Conservation (phyloP, 257 asterid species). For the Solanum virginianum region DNA sequence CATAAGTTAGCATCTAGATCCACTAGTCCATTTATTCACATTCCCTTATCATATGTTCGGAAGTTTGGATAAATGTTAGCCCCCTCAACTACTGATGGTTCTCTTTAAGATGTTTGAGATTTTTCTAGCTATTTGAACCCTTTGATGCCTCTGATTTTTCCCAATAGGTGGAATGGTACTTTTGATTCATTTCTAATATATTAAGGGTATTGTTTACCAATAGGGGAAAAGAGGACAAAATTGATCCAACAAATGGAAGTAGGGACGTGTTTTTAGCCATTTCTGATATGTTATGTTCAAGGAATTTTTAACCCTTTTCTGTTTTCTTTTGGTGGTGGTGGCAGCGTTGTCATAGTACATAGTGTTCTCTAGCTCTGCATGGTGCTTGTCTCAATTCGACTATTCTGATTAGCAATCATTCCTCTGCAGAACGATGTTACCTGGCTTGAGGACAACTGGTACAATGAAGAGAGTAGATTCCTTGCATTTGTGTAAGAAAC, state of each 20-base stretch:
- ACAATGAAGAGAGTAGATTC: constrained; percentile 71
- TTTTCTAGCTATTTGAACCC: not conserved
- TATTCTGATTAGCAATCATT: not conserved
- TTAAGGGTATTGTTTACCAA: not conserved
- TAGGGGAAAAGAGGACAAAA: not conserved
- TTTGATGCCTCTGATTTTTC: not conserved
- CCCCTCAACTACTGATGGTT: not conserved
- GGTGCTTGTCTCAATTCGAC: not conserved
- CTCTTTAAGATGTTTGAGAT: not conserved
- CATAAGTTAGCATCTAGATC: not conserved
- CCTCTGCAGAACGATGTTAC: constrained; percentile 69
- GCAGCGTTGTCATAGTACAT: not conserved
- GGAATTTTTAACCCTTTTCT: not conserved
- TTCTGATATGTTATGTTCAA: not conserved
- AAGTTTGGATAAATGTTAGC: not conserved
- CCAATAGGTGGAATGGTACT: not conserved
- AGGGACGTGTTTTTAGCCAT: not conserved
- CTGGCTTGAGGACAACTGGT: constrained; percentile 97
- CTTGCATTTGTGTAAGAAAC: constrained; percentile 84
- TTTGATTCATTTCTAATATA: not conserved
- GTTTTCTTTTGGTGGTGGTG: not conserved
- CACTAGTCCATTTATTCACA: not conserved
- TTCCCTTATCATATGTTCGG: not conserved
- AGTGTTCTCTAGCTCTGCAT: not conserved
- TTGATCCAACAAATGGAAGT: not conserved